Evolutionary conservation across 768 basidiomycete species (phyloP).

Genomic region (Leucocoprinus sp.): DNA sequence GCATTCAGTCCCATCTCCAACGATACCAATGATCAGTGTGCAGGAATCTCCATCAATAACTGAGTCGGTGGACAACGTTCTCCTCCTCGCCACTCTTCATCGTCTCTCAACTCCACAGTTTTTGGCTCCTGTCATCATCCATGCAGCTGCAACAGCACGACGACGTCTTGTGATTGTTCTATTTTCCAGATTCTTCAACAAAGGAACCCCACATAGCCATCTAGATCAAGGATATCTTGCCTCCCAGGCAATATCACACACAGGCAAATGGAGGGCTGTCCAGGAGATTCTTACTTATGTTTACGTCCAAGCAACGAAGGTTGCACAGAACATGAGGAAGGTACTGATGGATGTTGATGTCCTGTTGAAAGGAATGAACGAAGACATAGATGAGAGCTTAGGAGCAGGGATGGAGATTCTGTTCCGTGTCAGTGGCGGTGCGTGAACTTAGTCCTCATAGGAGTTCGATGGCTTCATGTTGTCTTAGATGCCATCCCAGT

Average conservation of each 20-base stretch:
- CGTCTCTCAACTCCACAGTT: conserved; percentile 44
- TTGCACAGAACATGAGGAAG: conserved; percentile 58
- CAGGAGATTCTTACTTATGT: conserved; percentile 75
- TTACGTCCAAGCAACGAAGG: conserved; percentile 79
- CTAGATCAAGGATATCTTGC: conserved; percentile 15
- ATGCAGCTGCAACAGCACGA: conserved; percentile 39
- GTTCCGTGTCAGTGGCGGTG: conserved; percentile 43
- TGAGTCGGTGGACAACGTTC: conserved; percentile 20
- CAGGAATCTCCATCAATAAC: conserved; percentile 12
- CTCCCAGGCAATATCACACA: conserved; percentile 31
- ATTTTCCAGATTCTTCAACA: conserved; percentile 53
- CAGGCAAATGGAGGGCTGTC: conserved; percentile 52
- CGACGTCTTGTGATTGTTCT: conserved; percentile 55
- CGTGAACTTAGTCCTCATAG: conserved; percentile 12
- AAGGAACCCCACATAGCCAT: conserved; percentile 14
- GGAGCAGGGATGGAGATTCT: conserved; percentile 37
- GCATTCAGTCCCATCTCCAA: neutral
- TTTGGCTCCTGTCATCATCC: conserved; percentile 44
- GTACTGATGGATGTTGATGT: conserved; percentile 76
- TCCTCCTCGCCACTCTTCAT: conserved; percentile 50
- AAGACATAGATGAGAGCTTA: conserved; percentile 33
- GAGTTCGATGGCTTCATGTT: conserved; percentile 2
- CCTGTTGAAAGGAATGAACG: conserved; percentile 51
- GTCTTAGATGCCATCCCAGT: conserved; percentile 30
- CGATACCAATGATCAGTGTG: neutral